phyloP scores from a whole-genome alignment of 164 flowering plant genomes.

The Umbellularia californica region DNA sequence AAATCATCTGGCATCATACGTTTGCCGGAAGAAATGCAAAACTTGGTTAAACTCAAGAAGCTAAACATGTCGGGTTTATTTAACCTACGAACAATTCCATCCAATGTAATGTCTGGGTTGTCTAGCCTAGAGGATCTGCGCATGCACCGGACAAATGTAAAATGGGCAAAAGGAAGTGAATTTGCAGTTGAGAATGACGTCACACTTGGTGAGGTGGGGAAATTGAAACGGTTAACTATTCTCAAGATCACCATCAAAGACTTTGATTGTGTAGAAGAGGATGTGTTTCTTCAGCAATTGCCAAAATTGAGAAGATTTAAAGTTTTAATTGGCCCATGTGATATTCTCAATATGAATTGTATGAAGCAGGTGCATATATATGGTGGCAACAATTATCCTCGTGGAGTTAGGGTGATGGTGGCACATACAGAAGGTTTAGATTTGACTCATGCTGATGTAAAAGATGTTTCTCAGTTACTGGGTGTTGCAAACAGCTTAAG shows the following conservation, averaged over 20 bases:
- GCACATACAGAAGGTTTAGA: neutral
- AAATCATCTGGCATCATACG: neutral
- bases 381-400: neutral
- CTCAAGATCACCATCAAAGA: neutral
- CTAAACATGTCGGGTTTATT: neutral
- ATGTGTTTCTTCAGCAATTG: neutral
- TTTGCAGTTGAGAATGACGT: neutral
- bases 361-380: neutral
- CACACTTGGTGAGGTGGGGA: neutral
- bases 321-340: too few relatives aligned
- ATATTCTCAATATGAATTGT: too few relatives aligned
- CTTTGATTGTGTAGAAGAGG: neutral
- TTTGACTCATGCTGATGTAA: neutral
- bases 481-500: neutral
- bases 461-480: neutral
- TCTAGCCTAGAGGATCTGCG: neutral
- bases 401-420: neutral
- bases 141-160: neutral
- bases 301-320: neutral
- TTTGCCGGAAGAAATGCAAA: neutral
- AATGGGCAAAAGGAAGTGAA: constrained; percentile 1
- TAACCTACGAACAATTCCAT: too few relatives aligned
- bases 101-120: neutral
- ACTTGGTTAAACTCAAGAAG: constrained; percentile 3
- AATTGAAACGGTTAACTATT: neutral